These are phyloP conservation scores for Yarrowia phangngaensis DNA, from an alignment of 805 yeast genomes.

Conservation along the genomic window DNA sequence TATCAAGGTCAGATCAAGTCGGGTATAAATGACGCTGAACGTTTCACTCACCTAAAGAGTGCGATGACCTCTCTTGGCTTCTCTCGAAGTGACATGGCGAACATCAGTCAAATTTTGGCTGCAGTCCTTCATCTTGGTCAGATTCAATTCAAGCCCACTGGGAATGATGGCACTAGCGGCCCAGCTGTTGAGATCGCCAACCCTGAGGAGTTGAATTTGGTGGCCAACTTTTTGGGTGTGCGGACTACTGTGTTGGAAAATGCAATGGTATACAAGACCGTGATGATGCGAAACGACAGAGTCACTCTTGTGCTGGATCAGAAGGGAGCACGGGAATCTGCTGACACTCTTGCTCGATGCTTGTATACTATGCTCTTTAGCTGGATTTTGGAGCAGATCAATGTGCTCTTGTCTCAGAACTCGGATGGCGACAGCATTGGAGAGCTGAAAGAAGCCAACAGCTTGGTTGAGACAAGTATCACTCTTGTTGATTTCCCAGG, in stretches of 20 bases:
- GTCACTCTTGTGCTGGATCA: slow-evolving; percentile 44
- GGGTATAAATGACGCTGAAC: slow-evolving; percentile 49
- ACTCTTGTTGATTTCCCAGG: slow-evolving; percentile 45
- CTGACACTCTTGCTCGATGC: slow-evolving; percentile 44
- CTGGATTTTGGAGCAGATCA: slow-evolving; percentile 42
- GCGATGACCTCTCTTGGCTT: slow-evolving; percentile 51
- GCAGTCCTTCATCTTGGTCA: slow-evolving; percentile 47
- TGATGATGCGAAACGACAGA: slow-evolving; percentile 40
- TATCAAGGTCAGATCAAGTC: slow-evolving; percentile 43
- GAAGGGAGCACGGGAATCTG: slow-evolving; percentile 43
- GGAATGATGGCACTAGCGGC: slow-evolving; percentile 38
- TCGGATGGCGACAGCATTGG: slow-evolving; percentile 21
- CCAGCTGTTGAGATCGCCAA: slow-evolving; percentile 41
- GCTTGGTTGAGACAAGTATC: slow-evolving; percentile 39
- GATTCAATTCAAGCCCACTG: slow-evolving; percentile 39
- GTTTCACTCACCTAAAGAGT: slow-evolving; percentile 47
- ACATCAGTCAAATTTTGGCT: slow-evolving; percentile 48
- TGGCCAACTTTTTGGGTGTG: slow-evolving; percentile 43
- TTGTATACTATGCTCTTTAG: slow-evolving; percentile 42
- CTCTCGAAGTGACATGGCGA: slow-evolving; percentile 45
- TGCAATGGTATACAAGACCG: slow-evolving; percentile 42
- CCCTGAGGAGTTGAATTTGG: slow-evolving; percentile 37
- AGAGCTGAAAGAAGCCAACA: slow-evolving; percentile 3
- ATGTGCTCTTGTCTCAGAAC: slow-evolving; percentile 36
- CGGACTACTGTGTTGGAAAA: slow-evolving; percentile 40